Percentiles rank a stretch among this genome's conserved stretches.
Conservation (phyloP, 257 asterid genomes). For the Catharanthus roseus region DNA sequence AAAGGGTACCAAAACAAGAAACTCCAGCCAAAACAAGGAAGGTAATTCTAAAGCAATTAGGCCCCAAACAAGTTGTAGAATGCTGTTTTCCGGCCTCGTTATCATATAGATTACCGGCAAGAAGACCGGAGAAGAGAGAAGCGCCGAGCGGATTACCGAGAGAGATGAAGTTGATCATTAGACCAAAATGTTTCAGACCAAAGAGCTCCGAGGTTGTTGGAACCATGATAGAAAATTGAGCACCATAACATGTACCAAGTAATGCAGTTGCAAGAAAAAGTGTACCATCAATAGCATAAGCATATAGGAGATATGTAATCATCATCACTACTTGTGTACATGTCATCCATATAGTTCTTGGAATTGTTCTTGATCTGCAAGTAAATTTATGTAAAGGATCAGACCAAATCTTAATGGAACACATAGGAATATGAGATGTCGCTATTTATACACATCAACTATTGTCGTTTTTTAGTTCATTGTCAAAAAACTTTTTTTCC, state of each 20-base stretch:
- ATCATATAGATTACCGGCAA: constrained; percentile 65
- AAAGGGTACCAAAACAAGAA: constrained; percentile 39
- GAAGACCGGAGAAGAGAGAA: constrained; percentile 57
- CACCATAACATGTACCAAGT: constrained; percentile 68
- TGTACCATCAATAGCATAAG: constrained; percentile 42
- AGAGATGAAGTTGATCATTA: constrained; percentile 52
- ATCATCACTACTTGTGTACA: constrained; percentile 55
- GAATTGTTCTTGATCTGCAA: constrained; percentile 55
- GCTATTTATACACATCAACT: too few relatives aligned
- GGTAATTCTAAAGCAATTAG: constrained; percentile 52
- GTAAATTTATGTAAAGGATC: constrained; percentile 5
- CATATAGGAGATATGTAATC: constrained; percentile 50
- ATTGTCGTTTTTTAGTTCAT: too few relatives aligned
- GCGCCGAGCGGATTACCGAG: constrained; percentile 74
- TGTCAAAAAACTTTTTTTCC: too few relatives aligned
- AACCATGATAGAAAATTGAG: constrained; percentile 53
- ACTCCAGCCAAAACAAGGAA: constrained; percentile 59
- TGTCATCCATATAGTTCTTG: constrained; percentile 62
- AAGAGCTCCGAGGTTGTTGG: constrained; percentile 71
- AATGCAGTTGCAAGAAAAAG: constrained; percentile 48
- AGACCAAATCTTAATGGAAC: background rate
- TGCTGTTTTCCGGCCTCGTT: constrained; percentile 56
- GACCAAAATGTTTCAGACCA: constrained; percentile 63
- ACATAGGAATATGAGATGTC: background rate
- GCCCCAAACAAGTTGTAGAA: constrained; percentile 49